Percentiles rank a stretch among this genome's conserved stretches.
These are phyloP conservation scores for Aureoboletus auriporus DNA, from an alignment of 768 basidiomycete species.

Conservation along the genomic window DNA sequence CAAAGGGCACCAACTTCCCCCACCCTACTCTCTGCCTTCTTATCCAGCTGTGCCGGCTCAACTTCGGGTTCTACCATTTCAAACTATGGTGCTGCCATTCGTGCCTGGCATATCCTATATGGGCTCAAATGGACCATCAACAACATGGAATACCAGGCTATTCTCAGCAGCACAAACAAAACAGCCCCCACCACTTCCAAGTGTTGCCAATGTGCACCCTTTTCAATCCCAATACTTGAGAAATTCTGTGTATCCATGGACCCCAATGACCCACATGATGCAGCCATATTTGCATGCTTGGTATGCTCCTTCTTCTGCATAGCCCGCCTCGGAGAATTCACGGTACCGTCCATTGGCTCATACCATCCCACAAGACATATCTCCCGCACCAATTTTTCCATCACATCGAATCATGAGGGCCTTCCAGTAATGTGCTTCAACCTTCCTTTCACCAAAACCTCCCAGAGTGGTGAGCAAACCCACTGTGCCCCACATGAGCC, in stretches of 20 bases:
- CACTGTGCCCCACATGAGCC: not conserved
- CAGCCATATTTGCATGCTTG: constrained; percentile 36
- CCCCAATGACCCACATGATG: constrained; percentile 27
- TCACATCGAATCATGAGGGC: not conserved
- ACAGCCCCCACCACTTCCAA: constrained; percentile 18
- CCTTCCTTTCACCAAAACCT: not conserved
- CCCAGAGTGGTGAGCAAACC: not conserved
- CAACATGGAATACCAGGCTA: not conserved
- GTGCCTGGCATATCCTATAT: constrained; percentile 43
- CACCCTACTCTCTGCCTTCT: constrained; percentile 26
- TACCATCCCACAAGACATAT: not conserved
- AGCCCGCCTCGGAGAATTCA: constrained; percentile 29
- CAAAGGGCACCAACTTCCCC: constrained; percentile 27
- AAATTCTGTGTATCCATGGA: constrained; percentile 15
- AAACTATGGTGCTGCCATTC: constrained; percentile 38
- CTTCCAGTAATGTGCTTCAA: not conserved
- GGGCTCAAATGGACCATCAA: not conserved
- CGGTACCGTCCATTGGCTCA: not conserved
- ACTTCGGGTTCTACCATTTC: constrained; percentile 31
- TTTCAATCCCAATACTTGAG: constrained; percentile 13
- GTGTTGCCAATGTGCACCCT: constrained; percentile 27
- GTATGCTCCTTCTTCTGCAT: constrained; percentile 34
- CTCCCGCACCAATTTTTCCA: accelerated
- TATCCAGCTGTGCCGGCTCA: constrained; percentile 28
- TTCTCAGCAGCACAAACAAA: not conserved